Conservation (phyloP, 352 stramenopile genomes). For the Phytophthora europaea region DNA sequence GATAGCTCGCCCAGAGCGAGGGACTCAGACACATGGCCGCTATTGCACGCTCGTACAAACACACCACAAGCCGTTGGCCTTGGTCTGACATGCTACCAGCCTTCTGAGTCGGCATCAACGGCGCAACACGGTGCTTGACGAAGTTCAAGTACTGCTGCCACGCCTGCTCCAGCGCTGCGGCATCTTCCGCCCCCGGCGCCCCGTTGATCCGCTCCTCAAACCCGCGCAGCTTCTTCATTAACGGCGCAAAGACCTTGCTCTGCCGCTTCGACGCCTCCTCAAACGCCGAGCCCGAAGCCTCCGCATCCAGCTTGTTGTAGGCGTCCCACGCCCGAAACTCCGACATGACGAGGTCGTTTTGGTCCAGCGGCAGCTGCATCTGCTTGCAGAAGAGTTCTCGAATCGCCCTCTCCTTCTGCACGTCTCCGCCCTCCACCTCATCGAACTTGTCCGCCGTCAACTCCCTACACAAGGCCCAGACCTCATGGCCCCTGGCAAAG, state of each 20-base stretch:
- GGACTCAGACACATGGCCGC: slow-evolving; percentile 65
- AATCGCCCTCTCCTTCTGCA: slow-evolving; percentile 52
- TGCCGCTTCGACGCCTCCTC: slow-evolving; percentile 47
- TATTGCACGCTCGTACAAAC: slow-evolving; percentile 68
- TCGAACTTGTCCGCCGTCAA: slow-evolving; percentile 44
- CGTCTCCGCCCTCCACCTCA: slow-evolving; percentile 19
- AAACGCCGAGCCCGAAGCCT: slow-evolving; percentile 24
- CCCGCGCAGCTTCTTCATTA: slow-evolving; percentile 75
- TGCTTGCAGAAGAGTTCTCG: slow-evolving; percentile 61
- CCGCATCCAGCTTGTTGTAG: slow-evolving; percentile 62
- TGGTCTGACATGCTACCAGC: slow-evolving; percentile 1
- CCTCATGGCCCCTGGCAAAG: slow-evolving; percentile 67
- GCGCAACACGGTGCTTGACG: slow-evolving; percentile 55
- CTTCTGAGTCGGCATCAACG: slow-evolving; percentile 38
- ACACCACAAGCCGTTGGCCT: slow-evolving; percentile 42
- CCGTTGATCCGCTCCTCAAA: slow-evolving; percentile 50
- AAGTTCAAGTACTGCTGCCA: slow-evolving; percentile 82
- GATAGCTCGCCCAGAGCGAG: slow-evolving; percentile 67
- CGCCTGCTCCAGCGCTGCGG: slow-evolving; percentile 23
- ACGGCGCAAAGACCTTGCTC: slow-evolving; percentile 46
- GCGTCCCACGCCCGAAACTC: slow-evolving; percentile 78
- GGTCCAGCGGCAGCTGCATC: slow-evolving; percentile 68
- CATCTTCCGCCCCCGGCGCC: slow-evolving; percentile 18
- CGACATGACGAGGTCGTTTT: slow-evolving; percentile 81
- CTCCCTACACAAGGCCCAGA: slow-evolving; percentile 71